phyloP scores from a whole-genome alignment of 805 yeast species.

The Debaryomyces tyrocola region DNA sequence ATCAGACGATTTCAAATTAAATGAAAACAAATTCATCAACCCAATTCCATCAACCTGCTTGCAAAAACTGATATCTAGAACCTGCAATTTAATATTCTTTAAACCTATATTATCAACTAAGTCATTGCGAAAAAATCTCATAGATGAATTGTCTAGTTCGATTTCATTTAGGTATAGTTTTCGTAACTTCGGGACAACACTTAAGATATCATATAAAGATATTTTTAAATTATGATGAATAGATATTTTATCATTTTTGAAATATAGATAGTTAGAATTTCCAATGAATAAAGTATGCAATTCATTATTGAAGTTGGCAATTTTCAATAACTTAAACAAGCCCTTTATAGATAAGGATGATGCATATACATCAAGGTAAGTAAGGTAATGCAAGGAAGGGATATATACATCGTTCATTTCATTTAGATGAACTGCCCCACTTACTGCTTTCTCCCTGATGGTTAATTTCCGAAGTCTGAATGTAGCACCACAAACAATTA shows the following conservation, averaged over 20 bases:
- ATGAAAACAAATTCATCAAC: constrained; percentile 27
- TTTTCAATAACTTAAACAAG: constrained; percentile 37
- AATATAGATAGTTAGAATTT: constrained; percentile 31
- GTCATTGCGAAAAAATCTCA: constrained; percentile 29
- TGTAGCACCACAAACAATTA: constrained; percentile 27
- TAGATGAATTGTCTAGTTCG: constrained; percentile 35
- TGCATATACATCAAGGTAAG: constrained; percentile 36
- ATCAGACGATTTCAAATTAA: constrained; percentile 8
- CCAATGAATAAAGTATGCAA: constrained; percentile 34
- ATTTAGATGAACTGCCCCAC: constrained; percentile 21
- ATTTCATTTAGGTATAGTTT: constrained; percentile 31
- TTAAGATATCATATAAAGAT: constrained; percentile 17
- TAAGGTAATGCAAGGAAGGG: constrained; percentile 20
- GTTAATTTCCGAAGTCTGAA: constrained; percentile 25
- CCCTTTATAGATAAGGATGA: constrained; percentile 42
- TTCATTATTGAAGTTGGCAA: constrained; percentile 26
- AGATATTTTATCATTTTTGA: constrained; percentile 19
- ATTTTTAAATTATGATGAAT: constrained; percentile 9
- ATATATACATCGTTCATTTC: constrained; percentile 26
- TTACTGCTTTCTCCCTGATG: constrained; percentile 29
- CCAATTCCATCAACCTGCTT: constrained; percentile 38
- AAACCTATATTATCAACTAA: constrained; percentile 16
- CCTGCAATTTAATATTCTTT: constrained; percentile 14
- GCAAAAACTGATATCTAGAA: constrained; percentile 39
- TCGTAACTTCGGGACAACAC: constrained; percentile 17